A percentile compares a stretch with the other conserved stretches of the same genome.
Conservation (phyloP, 2,329 filamentous ascomycete genomes). For the Fusarium algeriense region DNA sequence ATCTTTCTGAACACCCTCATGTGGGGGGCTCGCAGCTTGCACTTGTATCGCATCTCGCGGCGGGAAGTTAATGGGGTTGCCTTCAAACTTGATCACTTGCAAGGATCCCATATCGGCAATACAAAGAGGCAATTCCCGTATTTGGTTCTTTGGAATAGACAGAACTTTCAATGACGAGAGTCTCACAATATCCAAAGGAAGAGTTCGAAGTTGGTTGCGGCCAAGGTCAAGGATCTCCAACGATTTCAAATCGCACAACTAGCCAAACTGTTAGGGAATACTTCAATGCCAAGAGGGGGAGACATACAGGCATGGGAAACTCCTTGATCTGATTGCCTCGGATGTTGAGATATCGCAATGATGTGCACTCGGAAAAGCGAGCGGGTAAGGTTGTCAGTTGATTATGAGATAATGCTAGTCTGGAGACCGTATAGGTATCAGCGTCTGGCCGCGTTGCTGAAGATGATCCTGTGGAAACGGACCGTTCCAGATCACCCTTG, state of each 20-base stretch:
- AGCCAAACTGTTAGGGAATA: conserved; percentile 41
- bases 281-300: conserved; percentile 18
- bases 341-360: conserved; percentile 83
- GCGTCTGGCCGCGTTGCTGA: conserved; percentile 19
- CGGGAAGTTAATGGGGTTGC: conserved; percentile 86
- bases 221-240: conserved; percentile 95
- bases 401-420: conserved; percentile 86
- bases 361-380: conserved; percentile 80
- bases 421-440: conserved; percentile 52
- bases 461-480: conserved; percentile 44
- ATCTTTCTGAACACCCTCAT: conserved; percentile 66
- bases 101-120: conserved; percentile 91
- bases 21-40: conserved; percentile 66
- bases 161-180: conserved; percentile 90
- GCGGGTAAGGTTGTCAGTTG: conserved; percentile 76
- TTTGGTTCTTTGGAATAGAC: conserved; percentile 86
- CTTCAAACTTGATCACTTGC: conserved; percentile 89
- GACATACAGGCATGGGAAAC: conserved; percentile 67
- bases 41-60: conserved; percentile 76
- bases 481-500: conserved; percentile 80
- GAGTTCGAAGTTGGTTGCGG: conserved; percentile 82
- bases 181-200: conserved; percentile 84
- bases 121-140: conserved; percentile 85
- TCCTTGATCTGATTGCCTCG: conserved; percentile 79
- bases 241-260: conserved; percentile 88